phyloP scores from a whole-genome alignment of 495 filamentous ascomycete species.

The Geoglossum glabrum region DNA sequence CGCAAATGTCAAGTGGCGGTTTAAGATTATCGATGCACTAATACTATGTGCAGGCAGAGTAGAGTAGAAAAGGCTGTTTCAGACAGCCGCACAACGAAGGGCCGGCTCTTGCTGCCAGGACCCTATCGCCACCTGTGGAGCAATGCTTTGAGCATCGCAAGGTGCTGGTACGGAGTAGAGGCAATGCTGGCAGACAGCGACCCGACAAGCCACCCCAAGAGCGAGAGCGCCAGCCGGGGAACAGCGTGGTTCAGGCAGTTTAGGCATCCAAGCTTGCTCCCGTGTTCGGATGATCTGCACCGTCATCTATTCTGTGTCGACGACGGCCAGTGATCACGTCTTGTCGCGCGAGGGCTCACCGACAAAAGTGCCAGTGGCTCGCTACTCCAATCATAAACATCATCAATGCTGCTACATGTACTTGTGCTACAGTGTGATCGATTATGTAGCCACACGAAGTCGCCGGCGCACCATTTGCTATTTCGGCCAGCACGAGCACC shows the following conservation, averaged over 20 bases:
- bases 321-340: background rate
- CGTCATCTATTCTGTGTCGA: too few species aligned
- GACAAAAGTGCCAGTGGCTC: too few species aligned
- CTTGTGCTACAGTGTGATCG: background rate
- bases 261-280: too few species aligned
- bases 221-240: too few species aligned
- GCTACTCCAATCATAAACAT: background rate
- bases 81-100: background rate
- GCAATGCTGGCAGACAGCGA: too few species aligned
- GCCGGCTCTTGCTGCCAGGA: background rate
- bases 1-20: background rate
- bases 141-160: background rate
- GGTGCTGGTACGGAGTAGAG: too few species aligned
- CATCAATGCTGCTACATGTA: background rate
- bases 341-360: too few species aligned
- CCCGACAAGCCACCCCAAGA: too few species aligned
- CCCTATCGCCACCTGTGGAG: background rate
- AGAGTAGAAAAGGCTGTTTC: background rate
- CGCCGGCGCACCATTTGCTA: background rate
- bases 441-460: background rate
- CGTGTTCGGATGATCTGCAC: too few species aligned
- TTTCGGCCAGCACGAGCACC: background rate
- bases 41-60: too few species aligned
- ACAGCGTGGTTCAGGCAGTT: too few species aligned
- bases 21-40: background rate